Evolutionary conservation across 352 stramenopile species (phyloP).

Genomic region (Globisporangium okanoganense): DNA sequence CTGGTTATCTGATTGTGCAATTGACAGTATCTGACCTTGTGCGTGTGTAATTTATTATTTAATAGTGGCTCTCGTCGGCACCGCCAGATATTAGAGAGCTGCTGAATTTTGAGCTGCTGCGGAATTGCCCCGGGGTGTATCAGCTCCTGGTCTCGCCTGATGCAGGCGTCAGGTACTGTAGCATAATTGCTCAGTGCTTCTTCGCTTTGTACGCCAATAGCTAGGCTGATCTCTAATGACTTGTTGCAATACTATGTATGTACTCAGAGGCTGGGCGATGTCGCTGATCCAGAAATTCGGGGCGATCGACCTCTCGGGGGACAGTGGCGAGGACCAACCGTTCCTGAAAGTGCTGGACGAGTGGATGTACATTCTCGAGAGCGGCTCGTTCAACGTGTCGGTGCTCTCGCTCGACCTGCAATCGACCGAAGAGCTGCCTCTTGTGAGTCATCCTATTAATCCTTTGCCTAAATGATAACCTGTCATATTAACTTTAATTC

Average conservation of each 20-base stretch:
- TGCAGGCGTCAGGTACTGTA: conserved; percentile 68
- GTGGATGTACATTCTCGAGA: conserved; percentile 87
- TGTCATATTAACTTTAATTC: no score
- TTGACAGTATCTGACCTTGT: neutral
- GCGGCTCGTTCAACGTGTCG: conserved; percentile 63
- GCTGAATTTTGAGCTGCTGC: conserved; percentile 43
- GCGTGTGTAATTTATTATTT: no score
- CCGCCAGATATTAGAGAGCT: conserved; percentile 32
- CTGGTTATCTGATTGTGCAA: neutral
- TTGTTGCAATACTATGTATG: neutral
- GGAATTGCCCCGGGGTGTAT: conserved; percentile 61
- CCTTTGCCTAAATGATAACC: neutral
- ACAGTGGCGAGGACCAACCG: conserved; percentile 36
- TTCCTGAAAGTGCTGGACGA: conserved; percentile 79
- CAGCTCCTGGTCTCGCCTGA: conserved; percentile 78
- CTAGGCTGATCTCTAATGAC: neutral
- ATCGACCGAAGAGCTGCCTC: conserved; percentile 60
- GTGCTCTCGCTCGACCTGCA: conserved; percentile 66
- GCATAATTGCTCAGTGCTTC: neutral
- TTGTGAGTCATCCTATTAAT: conserved; percentile 30
- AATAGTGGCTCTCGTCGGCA: conserved; percentile 44
- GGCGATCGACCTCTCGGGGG: conserved; percentile 50
- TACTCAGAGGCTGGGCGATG: conserved; percentile 56
- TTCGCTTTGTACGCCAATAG: neutral
- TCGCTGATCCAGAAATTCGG: conserved; percentile 50